Conservation (phyloP, 2,329 filamentous ascomycete genomes). For the Ascochyta viciae-villosae region DNA sequence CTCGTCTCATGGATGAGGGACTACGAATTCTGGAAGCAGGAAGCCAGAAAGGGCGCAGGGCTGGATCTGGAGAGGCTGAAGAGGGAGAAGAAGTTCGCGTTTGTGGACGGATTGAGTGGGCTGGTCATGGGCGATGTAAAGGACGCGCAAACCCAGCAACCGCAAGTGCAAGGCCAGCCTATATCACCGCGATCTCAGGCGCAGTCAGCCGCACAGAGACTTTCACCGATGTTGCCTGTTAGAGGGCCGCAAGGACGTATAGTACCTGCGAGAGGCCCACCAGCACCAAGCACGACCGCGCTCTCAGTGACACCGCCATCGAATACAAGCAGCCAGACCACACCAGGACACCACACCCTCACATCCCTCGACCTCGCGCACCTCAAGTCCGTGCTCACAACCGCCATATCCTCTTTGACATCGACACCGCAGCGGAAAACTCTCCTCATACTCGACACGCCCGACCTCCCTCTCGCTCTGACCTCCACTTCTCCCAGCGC, state of each 20-base stretch:
- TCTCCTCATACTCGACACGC: constrained; percentile 55
- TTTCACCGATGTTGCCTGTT: constrained; percentile 21
- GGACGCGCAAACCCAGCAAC: constrained; percentile 3
- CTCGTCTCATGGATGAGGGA: constrained; percentile 86
- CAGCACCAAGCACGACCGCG: constrained; percentile 6
- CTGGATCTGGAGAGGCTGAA: constrained; percentile 71
- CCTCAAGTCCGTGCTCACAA: constrained; percentile 33
- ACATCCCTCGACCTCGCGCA: constrained; percentile 36
- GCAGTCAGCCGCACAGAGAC: constrained; percentile 8
- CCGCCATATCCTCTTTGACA: constrained; percentile 34
- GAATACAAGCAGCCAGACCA: not conserved
- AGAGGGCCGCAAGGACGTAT: constrained; percentile 29
- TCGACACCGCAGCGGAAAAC: constrained; percentile 31
- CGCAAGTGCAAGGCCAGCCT: not conserved
- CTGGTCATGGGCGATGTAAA: constrained; percentile 54
- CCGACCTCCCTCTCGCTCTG: constrained; percentile 53
- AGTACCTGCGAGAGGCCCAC: constrained; percentile 23
- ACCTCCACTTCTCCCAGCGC: constrained; percentile 29
- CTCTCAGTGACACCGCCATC: not conserved
- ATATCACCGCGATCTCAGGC: not conserved
- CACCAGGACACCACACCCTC: constrained; percentile 30
- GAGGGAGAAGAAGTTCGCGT: constrained; percentile 68
- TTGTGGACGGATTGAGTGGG: constrained; percentile 75
- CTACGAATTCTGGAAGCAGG: constrained; percentile 77
- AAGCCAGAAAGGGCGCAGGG: constrained; percentile 72